Evolutionary conservation across 768 basidiomycete genomes (phyloP), one percentile per base, ranked within the genome.

Genomic region (Russula abietina): DNA sequence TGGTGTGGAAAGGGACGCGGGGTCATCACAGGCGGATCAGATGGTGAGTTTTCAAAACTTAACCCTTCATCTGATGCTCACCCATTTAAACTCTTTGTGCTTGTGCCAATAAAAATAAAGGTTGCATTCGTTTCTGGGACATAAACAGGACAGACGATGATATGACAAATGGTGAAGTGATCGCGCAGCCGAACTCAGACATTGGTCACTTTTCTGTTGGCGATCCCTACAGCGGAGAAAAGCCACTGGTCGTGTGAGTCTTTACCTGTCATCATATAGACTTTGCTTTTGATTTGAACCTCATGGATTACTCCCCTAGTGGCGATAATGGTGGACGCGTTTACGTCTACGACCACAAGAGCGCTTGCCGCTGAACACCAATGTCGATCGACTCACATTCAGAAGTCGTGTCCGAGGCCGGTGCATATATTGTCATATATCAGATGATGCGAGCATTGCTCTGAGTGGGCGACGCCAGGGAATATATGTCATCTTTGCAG

Each of bases 121-220:
- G 67, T 14, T 68, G 65, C 46, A 39, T 68, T 33, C 57, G 61
- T 36, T 60, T 67, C 46, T 68, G 67, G 67, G 61, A 68, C 33
- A 51, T 60, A 10, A 55, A 51, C n/a, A 56, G 48, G 33, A 66
- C 67, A 22, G 65, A 10, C n/a, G 57, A 67, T 38, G 67, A 62
- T 43, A 33, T 56, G 19, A 32, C 19, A 16, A 66, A 68, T 17
- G 65, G 65, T 1, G 66, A 63, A 26, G 61, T 66, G 6, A 51
- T 68, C 9, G 65, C 59, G 12, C 58, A 46, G 49, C 48, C 59
- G n/a, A 41, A 64, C 41, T 60, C 59, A 4, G 67, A 67, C 53
- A 48, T 68, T 39, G 67, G 67, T 30, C 65, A 68, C 24, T 68
- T 68, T 51, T 66, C 67, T 14, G 52, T 68, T 19, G 67, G 65